A percentile compares a stretch with the other conserved stretches of the same genome.
Conservation (phyloP, 192 early-diverging fungal species). For the Linnemannia schmuckeri region DNA sequence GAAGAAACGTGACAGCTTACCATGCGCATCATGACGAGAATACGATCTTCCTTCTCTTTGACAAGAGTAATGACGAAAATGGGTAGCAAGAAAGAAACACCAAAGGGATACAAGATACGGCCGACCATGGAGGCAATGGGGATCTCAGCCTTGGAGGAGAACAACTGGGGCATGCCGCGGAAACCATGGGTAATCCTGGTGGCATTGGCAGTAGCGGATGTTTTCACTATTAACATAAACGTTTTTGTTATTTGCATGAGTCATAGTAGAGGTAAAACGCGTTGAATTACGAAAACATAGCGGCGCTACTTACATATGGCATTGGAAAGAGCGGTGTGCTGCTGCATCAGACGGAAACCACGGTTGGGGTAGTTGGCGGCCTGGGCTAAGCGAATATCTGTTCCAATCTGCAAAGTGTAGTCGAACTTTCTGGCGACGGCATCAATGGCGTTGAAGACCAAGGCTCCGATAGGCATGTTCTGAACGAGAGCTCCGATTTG, state of each 20-base stretch:
- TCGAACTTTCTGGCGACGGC: conserved; percentile 56
- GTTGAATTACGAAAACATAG: conserved; percentile 5
- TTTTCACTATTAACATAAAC: conserved; percentile 32
- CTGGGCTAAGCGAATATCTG: conserved; percentile 56
- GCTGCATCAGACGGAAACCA: conserved; percentile 63
- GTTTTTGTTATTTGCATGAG: neutral
- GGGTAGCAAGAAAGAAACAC: conserved; percentile 77
- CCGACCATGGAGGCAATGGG: conserved; percentile 70
- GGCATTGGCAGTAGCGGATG: conserved; percentile 34
- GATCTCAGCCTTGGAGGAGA: conserved; percentile 61
- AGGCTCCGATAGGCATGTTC: conserved; percentile 68
- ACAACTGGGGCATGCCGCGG: conserved; percentile 70
- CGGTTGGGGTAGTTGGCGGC: conserved; percentile 66
- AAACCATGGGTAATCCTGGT: conserved; percentile 73
- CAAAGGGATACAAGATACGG: conserved; percentile 77
- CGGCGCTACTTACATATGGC: conserved; percentile 57
- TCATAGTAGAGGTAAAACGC: neutral
- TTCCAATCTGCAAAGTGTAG: conserved; percentile 69
- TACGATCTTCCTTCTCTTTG: conserved; percentile 79
- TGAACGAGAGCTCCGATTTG: conserved; percentile 58
- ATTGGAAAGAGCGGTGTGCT: conserved; percentile 55
- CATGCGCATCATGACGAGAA: conserved; percentile 82
- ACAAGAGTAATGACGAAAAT: conserved; percentile 79
- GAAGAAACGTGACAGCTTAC: neutral
- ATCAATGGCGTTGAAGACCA: conserved; percentile 68